phyloP scores from a whole-genome alignment of 805 yeast species.

The Yamadazyma takamatsuzukensis region DNA sequence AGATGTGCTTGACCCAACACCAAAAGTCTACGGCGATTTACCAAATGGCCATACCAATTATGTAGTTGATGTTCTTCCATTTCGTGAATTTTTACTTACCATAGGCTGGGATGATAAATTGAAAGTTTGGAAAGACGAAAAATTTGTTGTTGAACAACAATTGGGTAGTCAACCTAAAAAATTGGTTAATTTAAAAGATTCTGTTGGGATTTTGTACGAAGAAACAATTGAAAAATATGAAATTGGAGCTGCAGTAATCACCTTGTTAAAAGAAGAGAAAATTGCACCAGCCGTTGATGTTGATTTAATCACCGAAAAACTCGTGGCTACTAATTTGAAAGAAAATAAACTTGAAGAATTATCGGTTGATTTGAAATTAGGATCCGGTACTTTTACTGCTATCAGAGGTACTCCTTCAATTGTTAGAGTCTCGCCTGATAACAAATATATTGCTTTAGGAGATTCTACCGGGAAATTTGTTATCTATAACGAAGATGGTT shows the following conservation, averaged over 20 bases:
- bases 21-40: conserved; percentile 26
- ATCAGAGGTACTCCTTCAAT: conserved; percentile 31
- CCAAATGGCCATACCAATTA: conserved; percentile 65
- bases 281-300: conserved; percentile 17
- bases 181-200: conserved; percentile 22
- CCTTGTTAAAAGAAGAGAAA: conserved; percentile 12
- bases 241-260: conserved; percentile 5
- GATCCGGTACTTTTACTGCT: conserved; percentile 54
- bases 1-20: conserved; percentile 16
- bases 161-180: conserved; percentile 35
- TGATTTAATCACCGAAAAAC: conserved; percentile 18
- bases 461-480: conserved; percentile 83
- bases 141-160: conserved; percentile 7
- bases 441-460: conserved; percentile 72
- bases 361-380: conserved; percentile 43
- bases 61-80: conserved; percentile 48
- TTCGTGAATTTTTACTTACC: conserved; percentile 37
- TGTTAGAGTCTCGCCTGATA: conserved; percentile 69
- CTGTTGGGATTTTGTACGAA: conserved; percentile 29
- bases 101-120: conserved; percentile 89
- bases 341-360: conserved; percentile 29
- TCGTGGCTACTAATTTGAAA: conserved; percentile 29
- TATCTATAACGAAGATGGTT: conserved; percentile 57
- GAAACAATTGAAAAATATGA: conserved; percentile 23
- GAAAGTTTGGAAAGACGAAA: conserved; percentile 32